Evolutionary conservation across 192 early-diverging fungal genomes (phyloP).

Genomic region (Dissophora globulifera): DNA sequence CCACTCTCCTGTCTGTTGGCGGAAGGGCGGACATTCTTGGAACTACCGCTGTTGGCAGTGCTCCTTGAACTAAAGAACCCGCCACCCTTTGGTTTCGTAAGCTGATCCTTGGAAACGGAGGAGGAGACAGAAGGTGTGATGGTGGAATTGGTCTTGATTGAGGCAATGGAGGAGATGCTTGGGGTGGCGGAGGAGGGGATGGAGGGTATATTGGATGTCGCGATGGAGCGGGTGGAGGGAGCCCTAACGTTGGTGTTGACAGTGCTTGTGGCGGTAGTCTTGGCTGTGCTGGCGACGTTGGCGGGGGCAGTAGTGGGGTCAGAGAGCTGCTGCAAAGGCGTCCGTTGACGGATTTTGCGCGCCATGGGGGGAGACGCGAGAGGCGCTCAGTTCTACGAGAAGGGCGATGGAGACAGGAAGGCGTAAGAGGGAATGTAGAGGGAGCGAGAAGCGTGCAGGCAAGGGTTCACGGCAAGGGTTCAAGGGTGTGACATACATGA

Average conservation of each 20-base stretch:
- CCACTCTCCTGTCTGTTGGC: constrained; percentile 4
- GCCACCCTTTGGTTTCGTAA: constrained; percentile 9
- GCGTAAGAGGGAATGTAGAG: background rate
- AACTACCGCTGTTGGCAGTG: constrained; percentile 1
- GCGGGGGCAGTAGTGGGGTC: background rate
- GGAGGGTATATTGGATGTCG: constrained; percentile 18
- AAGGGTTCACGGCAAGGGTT: too few species aligned
- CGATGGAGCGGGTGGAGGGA: constrained; percentile 9
- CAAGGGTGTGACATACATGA: too few species aligned
- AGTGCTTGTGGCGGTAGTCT: background rate
- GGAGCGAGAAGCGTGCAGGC: too few species aligned
- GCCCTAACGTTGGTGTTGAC: constrained; percentile 5
- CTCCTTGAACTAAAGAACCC: constrained; percentile 8
- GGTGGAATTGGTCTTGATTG: constrained; percentile 22
- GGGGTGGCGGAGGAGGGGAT: constrained; percentile 31
- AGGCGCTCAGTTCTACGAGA: background rate
- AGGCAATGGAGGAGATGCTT: constrained; percentile 29
- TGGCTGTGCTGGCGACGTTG: background rate
- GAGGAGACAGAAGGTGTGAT: constrained; percentile 12
- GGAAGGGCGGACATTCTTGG: background rate
- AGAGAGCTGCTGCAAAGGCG: constrained; percentile 11
- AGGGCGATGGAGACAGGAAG: too few species aligned
- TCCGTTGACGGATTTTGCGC: constrained; percentile 24
- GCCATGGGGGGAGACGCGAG: background rate
- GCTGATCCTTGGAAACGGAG: constrained; percentile 6